Evolutionary conservation across 2,329 filamentous ascomycete species (phyloP).

Genomic region (Nothophaeocryptopus gaeumannii): DNA sequence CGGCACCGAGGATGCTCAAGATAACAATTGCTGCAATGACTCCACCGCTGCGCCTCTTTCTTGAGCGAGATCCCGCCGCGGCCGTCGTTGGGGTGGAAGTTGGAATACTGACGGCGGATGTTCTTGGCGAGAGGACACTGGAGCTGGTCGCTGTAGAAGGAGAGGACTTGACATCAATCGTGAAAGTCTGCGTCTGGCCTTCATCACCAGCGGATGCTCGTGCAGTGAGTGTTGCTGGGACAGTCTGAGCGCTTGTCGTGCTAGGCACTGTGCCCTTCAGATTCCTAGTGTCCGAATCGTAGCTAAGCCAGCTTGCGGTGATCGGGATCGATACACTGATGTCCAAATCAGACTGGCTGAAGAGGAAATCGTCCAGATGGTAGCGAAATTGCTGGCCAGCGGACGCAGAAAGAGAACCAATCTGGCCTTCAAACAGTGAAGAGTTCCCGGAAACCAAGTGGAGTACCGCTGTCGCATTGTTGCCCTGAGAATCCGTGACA

Average conservation of each 20-base stretch:
- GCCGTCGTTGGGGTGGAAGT: constrained; percentile 3
- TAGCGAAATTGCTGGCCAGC: constrained; percentile 51
- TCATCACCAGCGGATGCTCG: constrained; percentile 28
- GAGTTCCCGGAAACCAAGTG: constrained; percentile 34
- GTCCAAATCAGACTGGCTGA: constrained; percentile 41
- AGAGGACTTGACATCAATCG: constrained; percentile 36
- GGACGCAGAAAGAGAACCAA: constrained; percentile 48
- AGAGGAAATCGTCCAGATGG: constrained; percentile 44
- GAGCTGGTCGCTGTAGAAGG: constrained; percentile 13
- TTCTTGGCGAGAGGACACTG: constrained; percentile 4
- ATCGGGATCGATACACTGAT: constrained; percentile 46
- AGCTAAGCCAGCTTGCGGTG: constrained; percentile 49
- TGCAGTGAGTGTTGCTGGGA: constrained; percentile 46
- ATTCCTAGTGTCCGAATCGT: constrained; percentile 44
- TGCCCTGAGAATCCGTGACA: constrained; percentile 58
- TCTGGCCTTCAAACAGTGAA: constrained; percentile 43
- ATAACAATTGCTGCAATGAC: constrained; percentile 36
- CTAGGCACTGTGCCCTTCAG: constrained; percentile 51
- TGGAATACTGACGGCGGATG: constrained; percentile 2
- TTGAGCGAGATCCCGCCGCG: not conserved
- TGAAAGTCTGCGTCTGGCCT: constrained; percentile 45
- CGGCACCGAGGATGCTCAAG: constrained; percentile 29
- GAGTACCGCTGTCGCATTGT: constrained; percentile 58
- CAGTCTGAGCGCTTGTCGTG: constrained; percentile 37
- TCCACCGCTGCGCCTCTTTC: constrained; percentile 18